These are phyloP conservation scores for Heracleum sosnowskyi DNA, from an alignment of 129 eudicot genomes.

Conservation along the genomic window DNA sequence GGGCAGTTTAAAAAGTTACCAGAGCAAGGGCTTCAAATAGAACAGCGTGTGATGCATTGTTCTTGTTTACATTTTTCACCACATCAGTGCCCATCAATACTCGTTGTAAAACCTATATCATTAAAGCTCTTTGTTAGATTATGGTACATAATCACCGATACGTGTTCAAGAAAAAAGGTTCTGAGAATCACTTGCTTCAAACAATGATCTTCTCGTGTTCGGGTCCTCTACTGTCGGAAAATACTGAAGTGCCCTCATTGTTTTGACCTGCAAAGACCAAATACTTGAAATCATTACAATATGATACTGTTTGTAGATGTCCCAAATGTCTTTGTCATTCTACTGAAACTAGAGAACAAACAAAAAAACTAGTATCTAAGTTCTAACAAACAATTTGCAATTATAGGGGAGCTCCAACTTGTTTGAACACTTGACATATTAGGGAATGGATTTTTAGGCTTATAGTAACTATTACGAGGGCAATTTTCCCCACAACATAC, in stretches of 20 bases:
- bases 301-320: neutral
- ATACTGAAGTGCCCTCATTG: constrained; percentile 99
- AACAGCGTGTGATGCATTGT: constrained; percentile 99
- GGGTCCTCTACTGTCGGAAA: constrained; percentile 99
- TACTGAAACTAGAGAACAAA: neutral
- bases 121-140: neutral
- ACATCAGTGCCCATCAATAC: constrained; percentile 98
- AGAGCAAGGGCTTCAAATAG: constrained; percentile 99
- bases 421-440: neutral
- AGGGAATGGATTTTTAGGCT: neutral
- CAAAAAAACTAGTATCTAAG: neutral
- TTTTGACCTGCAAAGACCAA: constrained; percentile 68
- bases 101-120: constrained; percentile 77
- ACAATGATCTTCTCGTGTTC: constrained; percentile 81
- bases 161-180: neutral
- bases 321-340: neutral
- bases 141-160: neutral
- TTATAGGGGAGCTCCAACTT: constrained; percentile 1
- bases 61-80: constrained; percentile 98
- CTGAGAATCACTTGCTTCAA: constrained; percentile 54
- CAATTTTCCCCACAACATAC: neutral
- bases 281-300: neutral
- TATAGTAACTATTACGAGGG: neutral
- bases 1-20: constrained; percentile 46
- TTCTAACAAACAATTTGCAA: neutral